Base-by-base conservation (phyloP, 2,329 filamentous ascomycete genomes). In the Nemania abortiva region DNA sequence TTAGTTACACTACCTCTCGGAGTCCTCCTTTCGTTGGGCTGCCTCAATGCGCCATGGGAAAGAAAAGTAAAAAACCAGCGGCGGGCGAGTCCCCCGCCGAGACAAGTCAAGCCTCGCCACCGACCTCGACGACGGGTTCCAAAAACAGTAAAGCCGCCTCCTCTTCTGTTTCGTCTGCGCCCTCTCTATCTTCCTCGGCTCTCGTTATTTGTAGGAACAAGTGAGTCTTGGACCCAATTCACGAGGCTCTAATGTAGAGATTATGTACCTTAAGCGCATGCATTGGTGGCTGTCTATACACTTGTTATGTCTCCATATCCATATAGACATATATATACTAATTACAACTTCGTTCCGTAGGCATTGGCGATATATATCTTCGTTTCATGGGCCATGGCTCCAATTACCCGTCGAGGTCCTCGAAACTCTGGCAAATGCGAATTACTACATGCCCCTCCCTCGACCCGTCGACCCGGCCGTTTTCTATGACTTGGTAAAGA, bases 291-390 rank as follows among this genome's bases (percentile, higher is more conserved):
- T 47, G 11, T 13, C 13, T 6, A 13, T 6, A 13, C 42, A 6
- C 7, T 37, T 37, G 34, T 37, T 37, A 37, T 37, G 11, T 37
- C 7, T 37, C 7, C 7, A 7, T 37, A 37, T 37, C 18, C 39
- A 13, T 22, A 1, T 52, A 24, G 18, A 27, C 49, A 13, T 50
- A 7, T 31, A 50, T 45, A 13, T 54, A 55, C 68, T 71, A 31
- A 64, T 62, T 24, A 39, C 27, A 45, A 59, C 34, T 29, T 60
- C 22, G 9, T 58, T 39, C 61, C 27, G 18, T 60, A 95, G 93
- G 79, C 92, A 95, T 82, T 95, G 92, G 93, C 88, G 90, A 72
- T 93, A 94, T 79, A 94, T 96, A 68, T 94, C 92, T 24, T 92
- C 90, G 31, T 96, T 93, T 77, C 91, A 95, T 77, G 93, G 93